Evolutionary conservation across 2,329 filamentous ascomycete species (phyloP).

Genomic region (Sodiomyces alkalinus): DNA sequence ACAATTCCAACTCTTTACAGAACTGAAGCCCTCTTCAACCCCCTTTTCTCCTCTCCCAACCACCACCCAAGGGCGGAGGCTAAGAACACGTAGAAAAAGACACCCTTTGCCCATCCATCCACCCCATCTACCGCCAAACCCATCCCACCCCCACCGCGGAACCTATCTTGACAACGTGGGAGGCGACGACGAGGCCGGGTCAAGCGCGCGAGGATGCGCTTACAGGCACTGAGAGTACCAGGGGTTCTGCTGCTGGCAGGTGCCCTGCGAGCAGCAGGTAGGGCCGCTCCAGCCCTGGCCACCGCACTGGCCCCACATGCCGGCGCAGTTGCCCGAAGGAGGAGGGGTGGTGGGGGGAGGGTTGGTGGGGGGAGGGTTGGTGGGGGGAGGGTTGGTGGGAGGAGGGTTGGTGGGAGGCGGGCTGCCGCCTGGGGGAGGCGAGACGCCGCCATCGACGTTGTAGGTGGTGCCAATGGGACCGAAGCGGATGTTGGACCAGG

Average conservation of each 20-base stretch:
- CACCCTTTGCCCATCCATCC: no score
- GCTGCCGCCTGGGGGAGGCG: background rate
- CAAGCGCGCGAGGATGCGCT: background rate
- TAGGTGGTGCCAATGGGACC: slow-evolving; percentile 29
- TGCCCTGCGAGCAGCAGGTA: slow-evolving; percentile 18
- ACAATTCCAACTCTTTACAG: no score
- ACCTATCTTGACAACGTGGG: no score
- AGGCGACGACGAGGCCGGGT: background rate
- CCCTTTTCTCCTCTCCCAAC: no score
- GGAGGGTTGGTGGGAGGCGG: slow-evolving; percentile 3
- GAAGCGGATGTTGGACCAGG: slow-evolving; percentile 33
- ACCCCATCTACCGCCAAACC: no score
- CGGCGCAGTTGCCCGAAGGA: slow-evolving; percentile 7
- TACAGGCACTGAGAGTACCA: slow-evolving; percentile 27
- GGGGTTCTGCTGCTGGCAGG: slow-evolving; percentile 21
- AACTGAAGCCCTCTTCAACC: no score
- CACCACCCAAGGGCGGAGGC: no score
- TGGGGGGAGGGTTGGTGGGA: slow-evolving; percentile 3
- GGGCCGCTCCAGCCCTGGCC: slow-evolving; percentile 19
- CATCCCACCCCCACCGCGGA: no score
- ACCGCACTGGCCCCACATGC: slow-evolving; percentile 22
- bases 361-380: slow-evolving; percentile 2
- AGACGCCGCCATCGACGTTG: background rate
- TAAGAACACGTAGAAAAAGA: no score
- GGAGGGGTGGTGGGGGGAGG: slow-evolving; percentile 3